Base-by-base conservation (phyloP, 192 early-diverging fungal genomes). In the Backusella circina region DNA sequence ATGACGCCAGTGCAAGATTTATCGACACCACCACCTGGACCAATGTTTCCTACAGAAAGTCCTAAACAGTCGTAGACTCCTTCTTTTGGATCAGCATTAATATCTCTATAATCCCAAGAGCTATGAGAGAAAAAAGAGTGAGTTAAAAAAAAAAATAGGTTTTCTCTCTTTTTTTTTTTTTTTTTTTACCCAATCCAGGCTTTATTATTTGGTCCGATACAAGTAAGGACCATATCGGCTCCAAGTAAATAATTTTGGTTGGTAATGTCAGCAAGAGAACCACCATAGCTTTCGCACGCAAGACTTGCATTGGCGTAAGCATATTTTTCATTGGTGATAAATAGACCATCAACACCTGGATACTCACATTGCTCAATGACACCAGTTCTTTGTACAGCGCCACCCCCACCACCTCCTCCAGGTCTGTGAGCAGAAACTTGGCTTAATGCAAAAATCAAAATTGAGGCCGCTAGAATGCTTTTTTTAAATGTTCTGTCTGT, bases 101-200 rank as follows among this genome's bases (percentile, higher is more conserved):
- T 28, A 61, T 61, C 35, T 13, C 3, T 61, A 61, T 39, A 39
- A 39, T 70, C 69, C 69, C 68, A 70, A 16, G 68, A 41, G n/a
- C 67, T 69, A 44, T 41, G 9, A 23, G 5, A 51, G 1, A 16
- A 51, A 7, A 21, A 51, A 23, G n/a, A n/a, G n/a, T n/a, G n/a
- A n/a, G n/a, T 54, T 23, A 30, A 35, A 23, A 21, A 35, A 2
- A 67, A 21, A 36, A 36, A 37, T 68, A 13, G 5, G n/a, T n/a
- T n/a, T n/a, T n/a, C n/a, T n/a, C n/a, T n/a, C n/a, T n/a, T n/a
- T 21, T 6, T 47, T 47, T 6, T 41, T 57, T 8, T 28, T 0
- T 61, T 28, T 26, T 28, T 26, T 13, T 61, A 70, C 69, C 69
- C 37, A 47, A 70, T 70, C 69, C 69, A 70, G 3, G 38, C 39